Conservation (phyloP, 2,329 filamentous ascomycete genomes). For the Epichloe hybrida region DNA sequence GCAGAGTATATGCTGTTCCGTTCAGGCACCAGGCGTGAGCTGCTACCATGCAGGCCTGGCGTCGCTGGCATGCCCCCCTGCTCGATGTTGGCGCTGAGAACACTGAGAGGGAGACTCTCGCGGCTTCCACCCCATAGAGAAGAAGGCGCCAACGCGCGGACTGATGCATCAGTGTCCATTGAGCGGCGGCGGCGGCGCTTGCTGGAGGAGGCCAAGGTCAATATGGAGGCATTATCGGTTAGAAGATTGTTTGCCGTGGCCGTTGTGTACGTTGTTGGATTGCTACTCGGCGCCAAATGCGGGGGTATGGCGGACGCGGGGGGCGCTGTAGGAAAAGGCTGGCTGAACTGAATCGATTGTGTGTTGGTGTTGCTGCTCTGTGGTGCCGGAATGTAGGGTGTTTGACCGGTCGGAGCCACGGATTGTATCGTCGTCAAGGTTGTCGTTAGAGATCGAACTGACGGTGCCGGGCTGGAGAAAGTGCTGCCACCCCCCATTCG, state of each 20-base stretch:
- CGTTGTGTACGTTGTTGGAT: slow-evolving; percentile 60
- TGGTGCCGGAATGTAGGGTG: slow-evolving; percentile 13
- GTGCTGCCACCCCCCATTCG: slow-evolving; percentile 61
- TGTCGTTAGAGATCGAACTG: slow-evolving; percentile 66
- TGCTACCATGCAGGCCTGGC: slow-evolving; percentile 40
- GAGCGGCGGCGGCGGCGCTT: slow-evolving; percentile 65
- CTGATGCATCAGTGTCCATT: slow-evolving; percentile 75
- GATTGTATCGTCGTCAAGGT: slow-evolving; percentile 81
- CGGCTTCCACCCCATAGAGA: slow-evolving; percentile 72
- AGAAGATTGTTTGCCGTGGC: slow-evolving; percentile 72
- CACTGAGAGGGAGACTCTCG: slow-evolving; percentile 65
- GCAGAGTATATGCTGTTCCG: slow-evolving; percentile 73
- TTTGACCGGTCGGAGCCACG: slow-evolving; percentile 42
- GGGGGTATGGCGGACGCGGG: slow-evolving; percentile 58
- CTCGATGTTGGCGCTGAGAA: slow-evolving; percentile 60
- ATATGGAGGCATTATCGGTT: slow-evolving; percentile 74
- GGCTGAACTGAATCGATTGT: slow-evolving; percentile 47
- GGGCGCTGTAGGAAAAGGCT: slow-evolving; percentile 41
- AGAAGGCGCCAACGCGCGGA: slow-evolving; percentile 70
- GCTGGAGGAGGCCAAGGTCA: slow-evolving; percentile 72
- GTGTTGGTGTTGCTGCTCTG: slow-evolving; percentile 20
- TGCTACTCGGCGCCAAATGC: slow-evolving; percentile 44
- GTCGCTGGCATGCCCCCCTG: slow-evolving; percentile 28
- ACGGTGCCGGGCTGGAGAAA: slow-evolving; percentile 72
- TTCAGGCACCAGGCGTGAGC: slow-evolving; percentile 36